Conservation (phyloP, 768 basidiomycete genomes). For the Lepiota venenata region DNA sequence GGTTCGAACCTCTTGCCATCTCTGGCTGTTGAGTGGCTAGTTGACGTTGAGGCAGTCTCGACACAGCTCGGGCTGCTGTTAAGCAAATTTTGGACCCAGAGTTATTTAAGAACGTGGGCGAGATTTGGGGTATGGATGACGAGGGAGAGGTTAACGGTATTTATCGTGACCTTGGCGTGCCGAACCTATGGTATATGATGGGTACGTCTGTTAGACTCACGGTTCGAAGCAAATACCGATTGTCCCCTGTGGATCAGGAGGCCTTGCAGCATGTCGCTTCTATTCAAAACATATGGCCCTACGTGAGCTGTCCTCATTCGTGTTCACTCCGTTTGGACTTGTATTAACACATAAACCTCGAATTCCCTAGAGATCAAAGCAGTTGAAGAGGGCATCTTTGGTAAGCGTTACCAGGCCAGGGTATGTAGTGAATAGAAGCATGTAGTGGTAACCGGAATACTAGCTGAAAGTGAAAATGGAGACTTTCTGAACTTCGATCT, state of each 20-base stretch:
- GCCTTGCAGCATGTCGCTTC: conserved; percentile 53
- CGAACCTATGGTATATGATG: conserved; percentile 55
- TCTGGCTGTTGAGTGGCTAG: conserved; percentile 38
- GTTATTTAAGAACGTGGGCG: conserved; percentile 37
- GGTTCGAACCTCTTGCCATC: conserved; percentile 32
- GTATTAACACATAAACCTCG: too few species aligned
- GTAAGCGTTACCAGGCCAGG: conserved; percentile 16
- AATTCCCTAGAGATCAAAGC: conserved; percentile 53
- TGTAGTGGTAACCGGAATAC: too few species aligned
- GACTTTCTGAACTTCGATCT: too few species aligned
- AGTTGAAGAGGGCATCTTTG: conserved; percentile 42
- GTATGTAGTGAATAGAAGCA: background rate
- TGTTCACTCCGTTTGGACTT: too few species aligned
- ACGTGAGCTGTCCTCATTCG: conserved; percentile 38
- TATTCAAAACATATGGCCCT: conserved; percentile 61
- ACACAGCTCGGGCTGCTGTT: conserved; percentile 35
- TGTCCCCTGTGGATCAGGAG: conserved; percentile 29
- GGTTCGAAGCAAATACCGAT: too few species aligned
- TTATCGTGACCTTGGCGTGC: conserved; percentile 26
- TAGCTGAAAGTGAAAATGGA: too few species aligned
- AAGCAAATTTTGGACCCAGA: conserved; percentile 41
- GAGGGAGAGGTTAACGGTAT: conserved; percentile 56
- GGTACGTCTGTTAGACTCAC: conserved; percentile 29
- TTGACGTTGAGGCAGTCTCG: conserved; percentile 30
- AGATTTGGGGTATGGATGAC: conserved; percentile 57